phyloP scores from a whole-genome alignment of 148 eudicot genomes.

The Diospyros lotus region DNA sequence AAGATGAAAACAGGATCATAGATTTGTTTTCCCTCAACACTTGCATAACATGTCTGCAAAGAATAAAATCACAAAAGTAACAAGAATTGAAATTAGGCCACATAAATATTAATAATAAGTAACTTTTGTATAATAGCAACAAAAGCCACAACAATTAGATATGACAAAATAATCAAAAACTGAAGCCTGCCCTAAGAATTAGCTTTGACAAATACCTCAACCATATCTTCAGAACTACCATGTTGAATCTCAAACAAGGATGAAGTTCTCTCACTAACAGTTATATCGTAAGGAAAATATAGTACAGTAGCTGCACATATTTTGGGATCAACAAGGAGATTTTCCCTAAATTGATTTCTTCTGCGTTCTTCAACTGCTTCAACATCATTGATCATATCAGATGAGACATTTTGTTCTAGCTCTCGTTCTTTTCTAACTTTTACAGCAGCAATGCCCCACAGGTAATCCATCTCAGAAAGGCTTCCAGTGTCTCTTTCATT shows the following conservation, averaged over 20 bases:
- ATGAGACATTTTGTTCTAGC: constrained; percentile 24
- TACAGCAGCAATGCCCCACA: constrained; percentile 78
- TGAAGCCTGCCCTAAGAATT: not conserved
- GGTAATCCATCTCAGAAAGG: constrained; percentile 69
- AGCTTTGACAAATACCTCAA: constrained; percentile 39
- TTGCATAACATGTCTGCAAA: constrained; percentile 39
- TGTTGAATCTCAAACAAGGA: constrained; percentile 18
- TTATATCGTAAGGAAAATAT: constrained; percentile 61
- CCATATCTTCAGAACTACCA: constrained; percentile 23
- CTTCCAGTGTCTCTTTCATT: constrained; percentile 26
- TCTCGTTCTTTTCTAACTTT: constrained; percentile 43
- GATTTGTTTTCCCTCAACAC: constrained; percentile 25
- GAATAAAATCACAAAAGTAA: constrained; percentile 12
- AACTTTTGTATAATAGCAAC: not conserved
- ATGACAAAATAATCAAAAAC: not conserved
- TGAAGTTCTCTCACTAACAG: constrained; percentile 21
- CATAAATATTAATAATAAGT: not conserved
- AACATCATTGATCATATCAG: constrained; percentile 25
- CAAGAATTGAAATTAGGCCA: constrained; percentile 1
- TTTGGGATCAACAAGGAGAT: constrained; percentile 73
- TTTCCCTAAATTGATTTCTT: constrained; percentile 73
- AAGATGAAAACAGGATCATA: constrained; percentile 92
- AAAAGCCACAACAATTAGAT: not conserved
- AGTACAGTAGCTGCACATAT: constrained; percentile 66
- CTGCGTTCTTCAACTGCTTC: constrained; percentile 44